These are phyloP conservation scores for Ophiognomonia clavigignenti-juglandacearum DNA, from an alignment of 2,329 filamentous ascomycete species.

Conservation along the genomic window DNA sequence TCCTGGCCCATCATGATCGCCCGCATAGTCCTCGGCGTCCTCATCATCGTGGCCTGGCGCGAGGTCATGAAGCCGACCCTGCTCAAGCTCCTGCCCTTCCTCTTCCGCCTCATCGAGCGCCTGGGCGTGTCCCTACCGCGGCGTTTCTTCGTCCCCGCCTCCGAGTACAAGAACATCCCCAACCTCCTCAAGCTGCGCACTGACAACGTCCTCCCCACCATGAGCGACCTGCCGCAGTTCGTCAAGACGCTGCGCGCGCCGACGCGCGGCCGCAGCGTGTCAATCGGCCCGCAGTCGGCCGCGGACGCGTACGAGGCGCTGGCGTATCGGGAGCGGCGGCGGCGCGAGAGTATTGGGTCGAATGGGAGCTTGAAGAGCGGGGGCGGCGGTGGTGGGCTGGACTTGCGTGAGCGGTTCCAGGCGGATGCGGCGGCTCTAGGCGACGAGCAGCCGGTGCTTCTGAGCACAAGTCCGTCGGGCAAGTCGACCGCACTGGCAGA, in stretches of 20 bases:
- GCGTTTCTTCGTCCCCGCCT: slow-evolving; percentile 86
- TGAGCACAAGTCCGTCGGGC: slow-evolving; percentile 35
- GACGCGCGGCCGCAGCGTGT: slow-evolving; percentile 72
- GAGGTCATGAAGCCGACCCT: slow-evolving; percentile 82
- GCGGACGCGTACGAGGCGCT: slow-evolving; percentile 95
- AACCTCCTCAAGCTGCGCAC: slow-evolving; percentile 59
- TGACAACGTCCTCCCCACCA: slow-evolving; percentile 84
- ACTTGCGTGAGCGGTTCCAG: slow-evolving; percentile 30
- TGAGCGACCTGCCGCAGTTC: slow-evolving; percentile 81
- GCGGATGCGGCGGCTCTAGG: slow-evolving; percentile 21
- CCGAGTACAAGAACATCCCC: slow-evolving; percentile 83
- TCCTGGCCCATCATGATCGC: slow-evolving; percentile 59
- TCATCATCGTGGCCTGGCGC: slow-evolving; percentile 84
- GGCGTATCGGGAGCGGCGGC: slow-evolving; percentile 71
- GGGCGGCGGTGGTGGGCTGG: slow-evolving; percentile 34
- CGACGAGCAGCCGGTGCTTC: slow-evolving; percentile 29
- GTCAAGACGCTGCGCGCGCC: slow-evolving; percentile 79
- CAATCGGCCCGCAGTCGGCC: slow-evolving; percentile 89
- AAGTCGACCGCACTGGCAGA: slow-evolving; percentile 44
- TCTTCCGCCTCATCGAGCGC: slow-evolving; percentile 82
- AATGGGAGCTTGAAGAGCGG: slow-evolving; percentile 44
- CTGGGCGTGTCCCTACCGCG: slow-evolving; percentile 76
- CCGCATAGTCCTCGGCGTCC: slow-evolving; percentile 73
- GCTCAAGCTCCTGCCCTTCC: slow-evolving; percentile 71
- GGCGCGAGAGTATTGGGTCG: slow-evolving; percentile 51